Evolutionary conservation across 1,284 basidiomycete genomes (phyloP).

Genomic region (Crucibulum parvulum): DNA sequence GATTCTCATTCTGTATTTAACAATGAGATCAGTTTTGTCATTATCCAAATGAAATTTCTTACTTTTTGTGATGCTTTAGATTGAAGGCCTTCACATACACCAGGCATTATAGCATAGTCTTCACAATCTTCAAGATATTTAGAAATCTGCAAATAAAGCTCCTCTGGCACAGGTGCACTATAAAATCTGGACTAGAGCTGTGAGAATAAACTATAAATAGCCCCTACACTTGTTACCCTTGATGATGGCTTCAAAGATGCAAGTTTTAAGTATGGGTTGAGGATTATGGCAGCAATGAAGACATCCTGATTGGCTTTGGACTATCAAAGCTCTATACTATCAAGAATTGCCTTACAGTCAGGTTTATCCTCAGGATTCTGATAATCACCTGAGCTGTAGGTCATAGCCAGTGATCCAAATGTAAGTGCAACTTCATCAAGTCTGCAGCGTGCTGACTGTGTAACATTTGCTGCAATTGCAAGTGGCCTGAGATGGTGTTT

Average conservation of each 20-base stretch:
- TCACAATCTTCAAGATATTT: slow-evolving; percentile 1
- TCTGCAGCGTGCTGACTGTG: slow-evolving; percentile 36
- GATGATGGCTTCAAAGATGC: slow-evolving; percentile 11
- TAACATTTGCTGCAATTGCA: slow-evolving; percentile 44
- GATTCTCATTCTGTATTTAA: slow-evolving; percentile 7
- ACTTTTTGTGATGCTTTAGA: background rate
- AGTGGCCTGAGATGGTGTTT: slow-evolving; percentile 41
- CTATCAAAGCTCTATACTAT: slow-evolving; percentile 48
- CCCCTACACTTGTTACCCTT: slow-evolving; percentile 10
- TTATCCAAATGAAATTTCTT: background rate
- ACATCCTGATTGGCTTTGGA: slow-evolving; percentile 47
- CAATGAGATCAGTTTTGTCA: background rate
- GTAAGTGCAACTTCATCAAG: slow-evolving; percentile 45
- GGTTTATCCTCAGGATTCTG: slow-evolving; percentile 14
- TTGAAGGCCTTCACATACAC: background rate
- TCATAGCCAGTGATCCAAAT: slow-evolving; percentile 34
- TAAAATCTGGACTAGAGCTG: slow-evolving; percentile 25
- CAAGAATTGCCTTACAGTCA: slow-evolving; percentile 25
- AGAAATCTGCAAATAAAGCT: slow-evolving; percentile 4
- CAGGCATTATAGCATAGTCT: slow-evolving; percentile 4
- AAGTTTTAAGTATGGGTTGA: slow-evolving; percentile 40
- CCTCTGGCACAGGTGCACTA: background rate
- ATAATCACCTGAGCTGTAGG: slow-evolving; percentile 21
- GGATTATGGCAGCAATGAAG: slow-evolving; percentile 45
- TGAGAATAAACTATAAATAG: slow-evolving; percentile 16